Percentiles rank a stretch among this genome's conserved stretches.
Evolutionary conservation across 495 filamentous ascomycete genomes (phyloP).

Genomic region (Daldinia loculata): DNA sequence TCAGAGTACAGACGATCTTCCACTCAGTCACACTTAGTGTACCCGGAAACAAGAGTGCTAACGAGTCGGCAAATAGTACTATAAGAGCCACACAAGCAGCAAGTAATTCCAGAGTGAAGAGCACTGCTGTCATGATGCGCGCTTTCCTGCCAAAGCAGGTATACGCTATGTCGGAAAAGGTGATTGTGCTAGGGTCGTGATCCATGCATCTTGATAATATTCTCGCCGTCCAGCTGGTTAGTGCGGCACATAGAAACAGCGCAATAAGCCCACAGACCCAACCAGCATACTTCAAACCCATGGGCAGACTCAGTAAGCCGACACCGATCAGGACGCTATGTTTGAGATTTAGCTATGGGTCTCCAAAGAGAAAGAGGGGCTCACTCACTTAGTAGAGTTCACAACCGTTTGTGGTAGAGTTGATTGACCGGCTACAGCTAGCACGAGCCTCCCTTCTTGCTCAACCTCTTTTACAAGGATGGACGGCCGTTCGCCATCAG

Average conservation of each 20-base stretch:
- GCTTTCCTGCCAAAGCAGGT: slow-evolving; percentile 88
- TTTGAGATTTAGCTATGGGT: slow-evolving; percentile 31
- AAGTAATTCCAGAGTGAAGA: slow-evolving; percentile 89
- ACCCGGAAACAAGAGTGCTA: slow-evolving; percentile 79
- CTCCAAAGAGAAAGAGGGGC: background rate
- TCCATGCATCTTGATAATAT: slow-evolving; percentile 90
- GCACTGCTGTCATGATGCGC: slow-evolving; percentile 78
- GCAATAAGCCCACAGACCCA: slow-evolving; percentile 87
- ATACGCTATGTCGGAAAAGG: slow-evolving; percentile 93
- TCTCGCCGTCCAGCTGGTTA: slow-evolving; percentile 87
- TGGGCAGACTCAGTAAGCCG: slow-evolving; percentile 85
- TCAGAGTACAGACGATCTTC: slow-evolving; percentile 86
- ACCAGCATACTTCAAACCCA: slow-evolving; percentile 88
- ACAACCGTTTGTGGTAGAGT: slow-evolving; percentile 96
- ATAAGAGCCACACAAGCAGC: slow-evolving; percentile 91
- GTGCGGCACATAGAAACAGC: slow-evolving; percentile 73
- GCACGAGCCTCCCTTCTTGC: slow-evolving; percentile 84
- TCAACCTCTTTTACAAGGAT: slow-evolving; percentile 87
- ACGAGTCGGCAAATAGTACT: slow-evolving; percentile 91
- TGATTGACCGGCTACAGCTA: slow-evolving; percentile 87
- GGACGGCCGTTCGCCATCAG: slow-evolving; percentile 75
- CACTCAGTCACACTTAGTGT: slow-evolving; percentile 72
- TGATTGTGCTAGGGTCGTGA: slow-evolving; percentile 74
- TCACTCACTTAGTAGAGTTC: slow-evolving; percentile 82
- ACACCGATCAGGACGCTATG: slow-evolving; percentile 83